These are phyloP conservation scores for Triadica sebifera DNA, from an alignment of 345 rosid genomes.

Conservation along the genomic window DNA sequence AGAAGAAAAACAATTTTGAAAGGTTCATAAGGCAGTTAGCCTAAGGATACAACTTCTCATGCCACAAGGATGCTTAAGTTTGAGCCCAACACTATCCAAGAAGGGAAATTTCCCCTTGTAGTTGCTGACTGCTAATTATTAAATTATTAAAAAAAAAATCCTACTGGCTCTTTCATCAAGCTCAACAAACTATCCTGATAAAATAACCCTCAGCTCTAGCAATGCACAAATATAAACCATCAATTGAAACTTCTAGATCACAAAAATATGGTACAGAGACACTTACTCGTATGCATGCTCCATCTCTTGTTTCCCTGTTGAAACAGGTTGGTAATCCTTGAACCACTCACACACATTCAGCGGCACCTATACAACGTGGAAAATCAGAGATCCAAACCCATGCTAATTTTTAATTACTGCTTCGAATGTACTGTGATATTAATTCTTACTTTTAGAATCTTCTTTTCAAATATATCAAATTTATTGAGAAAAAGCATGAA, in stretches of 20 bases:
- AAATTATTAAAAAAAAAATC: too few relatives aligned
- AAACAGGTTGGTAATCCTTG: conserved; percentile 85
- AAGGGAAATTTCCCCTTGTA: not conserved
- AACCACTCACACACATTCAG: conserved; percentile 90
- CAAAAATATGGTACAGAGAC: not conserved
- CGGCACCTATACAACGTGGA: conserved; percentile 56
- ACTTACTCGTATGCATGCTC: conserved; percentile 97
- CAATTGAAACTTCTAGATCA: not conserved
- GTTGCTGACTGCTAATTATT: not conserved
- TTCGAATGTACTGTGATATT: not conserved
- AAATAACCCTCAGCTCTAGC: not conserved
- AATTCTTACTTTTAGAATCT: conserved; percentile 72
- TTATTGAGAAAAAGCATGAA: conserved; percentile 96
- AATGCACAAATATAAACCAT: not conserved
- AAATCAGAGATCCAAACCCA: conserved; percentile 14
- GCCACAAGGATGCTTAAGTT: not conserved
- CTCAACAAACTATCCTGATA: not conserved
- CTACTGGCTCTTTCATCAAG: not conserved
- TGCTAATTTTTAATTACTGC: not conserved
- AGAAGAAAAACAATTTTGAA: not conserved
- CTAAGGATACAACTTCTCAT: too few relatives aligned
- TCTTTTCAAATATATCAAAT: conserved; percentile 95
- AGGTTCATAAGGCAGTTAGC: not conserved
- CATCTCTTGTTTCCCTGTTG: conserved; percentile 87
- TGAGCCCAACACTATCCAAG: not conserved